Conservation (phyloP, 2,329 filamentous ascomycete genomes). For the Cercospora berteroae region DNA sequence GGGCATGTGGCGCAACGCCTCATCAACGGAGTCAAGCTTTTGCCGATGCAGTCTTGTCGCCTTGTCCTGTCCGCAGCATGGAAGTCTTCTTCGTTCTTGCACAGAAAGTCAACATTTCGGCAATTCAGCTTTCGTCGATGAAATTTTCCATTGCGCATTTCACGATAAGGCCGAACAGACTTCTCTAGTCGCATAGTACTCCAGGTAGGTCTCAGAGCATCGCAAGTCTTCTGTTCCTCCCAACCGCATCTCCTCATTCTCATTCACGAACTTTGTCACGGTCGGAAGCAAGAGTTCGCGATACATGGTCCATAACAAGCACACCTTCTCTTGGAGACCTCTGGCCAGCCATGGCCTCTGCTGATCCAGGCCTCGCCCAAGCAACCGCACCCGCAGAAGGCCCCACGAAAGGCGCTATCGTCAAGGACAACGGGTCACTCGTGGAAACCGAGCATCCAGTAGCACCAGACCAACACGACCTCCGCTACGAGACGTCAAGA, state of each 20-base stretch:
- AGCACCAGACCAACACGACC: constrained; percentile 56
- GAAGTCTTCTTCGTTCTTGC: background rate
- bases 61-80: background rate
- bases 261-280: too few species aligned
- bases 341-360: constrained; percentile 35
- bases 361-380: constrained; percentile 35
- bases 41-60: background rate
- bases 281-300: too few species aligned
- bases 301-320: constrained; percentile 15
- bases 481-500: constrained; percentile 51
- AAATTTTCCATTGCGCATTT: too few species aligned
- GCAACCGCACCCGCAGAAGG: constrained; percentile 34
- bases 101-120: background rate
- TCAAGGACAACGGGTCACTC: constrained; percentile 26
- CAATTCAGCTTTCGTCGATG: background rate
- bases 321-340: constrained; percentile 19
- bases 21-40: background rate
- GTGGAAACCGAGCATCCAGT: constrained; percentile 42
- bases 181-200: background rate
- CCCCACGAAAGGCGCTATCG: constrained; percentile 32
- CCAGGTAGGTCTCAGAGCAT: background rate
- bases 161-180: background rate
- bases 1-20: background rate
- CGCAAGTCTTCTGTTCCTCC: background rate
- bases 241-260: background rate